Percentiles rank a stretch among this genome's conserved stretches.
Evolutionary conservation across 1,284 basidiomycete genomes (phyloP).

Genomic region (Apiotrichum brassicae): DNA sequence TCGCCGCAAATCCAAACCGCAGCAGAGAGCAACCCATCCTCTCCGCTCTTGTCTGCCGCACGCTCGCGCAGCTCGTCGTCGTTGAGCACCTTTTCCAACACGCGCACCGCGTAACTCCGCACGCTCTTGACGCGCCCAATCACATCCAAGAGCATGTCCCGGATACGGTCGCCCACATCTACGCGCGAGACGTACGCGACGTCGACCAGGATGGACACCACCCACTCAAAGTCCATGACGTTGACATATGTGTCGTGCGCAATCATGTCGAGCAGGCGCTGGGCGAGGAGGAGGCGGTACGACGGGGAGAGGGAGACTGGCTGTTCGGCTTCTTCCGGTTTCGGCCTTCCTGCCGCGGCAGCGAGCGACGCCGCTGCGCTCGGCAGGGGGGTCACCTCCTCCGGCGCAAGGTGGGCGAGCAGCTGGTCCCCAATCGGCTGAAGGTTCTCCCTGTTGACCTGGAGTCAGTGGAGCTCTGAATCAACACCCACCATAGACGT

Average conservation of each 20-base stretch:
- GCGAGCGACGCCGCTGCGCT: slow-evolving; percentile 32
- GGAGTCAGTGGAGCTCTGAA: slow-evolving; percentile 6
- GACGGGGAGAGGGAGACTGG: slow-evolving; percentile 55
- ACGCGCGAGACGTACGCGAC: slow-evolving; percentile 77
- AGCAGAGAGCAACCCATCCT: slow-evolving; percentile 78
- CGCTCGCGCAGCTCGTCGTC: slow-evolving; percentile 63
- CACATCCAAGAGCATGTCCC: slow-evolving; percentile 80
- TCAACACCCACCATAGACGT: slow-evolving; percentile 70
- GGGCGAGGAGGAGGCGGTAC: slow-evolving; percentile 74
- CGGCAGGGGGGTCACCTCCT: slow-evolving; percentile 22
- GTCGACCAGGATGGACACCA: slow-evolving; percentile 84
- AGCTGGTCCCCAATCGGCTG: slow-evolving; percentile 84
- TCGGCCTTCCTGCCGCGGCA: slow-evolving; percentile 21
- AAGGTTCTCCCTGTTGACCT: slow-evolving; percentile 76
- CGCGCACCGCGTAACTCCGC: slow-evolving; percentile 68
- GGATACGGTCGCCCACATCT: slow-evolving; percentile 65
- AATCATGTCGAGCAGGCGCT: slow-evolving; percentile 74
- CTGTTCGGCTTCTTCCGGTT: slow-evolving; percentile 23
- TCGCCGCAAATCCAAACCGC: slow-evolving; percentile 95
- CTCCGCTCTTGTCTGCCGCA: slow-evolving; percentile 54
- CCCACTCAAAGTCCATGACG: slow-evolving; percentile 93
- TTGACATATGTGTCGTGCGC: slow-evolving; percentile 77
- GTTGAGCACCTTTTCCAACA: slow-evolving; percentile 70
- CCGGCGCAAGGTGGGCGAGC: slow-evolving; percentile 71
- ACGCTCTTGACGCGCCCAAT: slow-evolving; percentile 71